Percentiles rank a stretch among this genome's conserved stretches.
These are phyloP conservation scores for Polyporus tsugae DNA, from an alignment of 1,284 basidiomycete genomes.

Conservation along the genomic window DNA sequence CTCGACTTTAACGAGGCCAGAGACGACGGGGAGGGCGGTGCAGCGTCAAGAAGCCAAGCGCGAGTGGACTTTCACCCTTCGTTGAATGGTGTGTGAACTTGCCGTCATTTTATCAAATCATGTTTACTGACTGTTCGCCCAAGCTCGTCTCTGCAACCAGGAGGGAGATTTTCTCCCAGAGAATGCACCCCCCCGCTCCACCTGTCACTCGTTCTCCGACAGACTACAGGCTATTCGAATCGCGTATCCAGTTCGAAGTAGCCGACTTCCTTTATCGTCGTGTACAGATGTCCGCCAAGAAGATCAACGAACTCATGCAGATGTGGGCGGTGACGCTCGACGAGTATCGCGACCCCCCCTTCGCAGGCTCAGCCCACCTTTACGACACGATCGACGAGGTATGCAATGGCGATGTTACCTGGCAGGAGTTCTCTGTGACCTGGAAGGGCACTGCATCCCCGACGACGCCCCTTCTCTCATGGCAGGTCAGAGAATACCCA, in stretches of 20 bases:
- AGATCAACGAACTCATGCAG: background rate
- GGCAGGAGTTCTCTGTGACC: background rate
- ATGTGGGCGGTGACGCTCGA: background rate
- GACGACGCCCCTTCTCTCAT: background rate
- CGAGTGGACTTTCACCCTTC: too few species aligned
- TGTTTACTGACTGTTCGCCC: too few species aligned
- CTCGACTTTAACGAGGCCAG: too few species aligned
- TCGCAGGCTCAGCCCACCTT: background rate
- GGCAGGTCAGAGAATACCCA: background rate
- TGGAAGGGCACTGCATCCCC: background rate
- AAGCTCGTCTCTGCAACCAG: background rate
- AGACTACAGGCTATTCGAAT: background rate
- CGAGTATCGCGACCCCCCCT: background rate
- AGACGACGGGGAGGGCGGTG: too few species aligned
- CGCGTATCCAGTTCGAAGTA: background rate
- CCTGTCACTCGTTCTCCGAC: background rate
- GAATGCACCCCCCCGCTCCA: background rate
- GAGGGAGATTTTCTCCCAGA: background rate
- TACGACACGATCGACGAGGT: background rate
- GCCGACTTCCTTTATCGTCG: background rate
- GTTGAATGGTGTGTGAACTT: too few species aligned
- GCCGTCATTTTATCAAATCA: too few species aligned
- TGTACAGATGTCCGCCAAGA: background rate
- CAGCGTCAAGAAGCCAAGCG: too few species aligned
- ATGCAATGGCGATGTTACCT: background rate